A percentile compares a stretch with the other conserved stretches of the same genome.
These are phyloP conservation scores for Penicillium sp. DNA, from an alignment of 2,329 filamentous ascomycete genomes.

Conservation along the genomic window DNA sequence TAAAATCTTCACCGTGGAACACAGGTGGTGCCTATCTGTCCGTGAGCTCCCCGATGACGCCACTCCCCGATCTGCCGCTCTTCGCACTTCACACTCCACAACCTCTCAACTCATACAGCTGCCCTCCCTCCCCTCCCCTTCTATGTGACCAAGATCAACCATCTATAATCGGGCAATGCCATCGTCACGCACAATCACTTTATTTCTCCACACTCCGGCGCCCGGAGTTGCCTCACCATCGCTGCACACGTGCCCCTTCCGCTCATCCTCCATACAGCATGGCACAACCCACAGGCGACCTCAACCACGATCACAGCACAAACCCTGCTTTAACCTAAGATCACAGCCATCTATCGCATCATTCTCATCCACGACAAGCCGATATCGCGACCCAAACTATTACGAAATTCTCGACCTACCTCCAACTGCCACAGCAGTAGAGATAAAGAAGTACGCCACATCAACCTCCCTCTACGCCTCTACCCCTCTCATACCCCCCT, in stretches of 20 bases:
- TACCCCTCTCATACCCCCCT: neutral
- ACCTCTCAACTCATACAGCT: neutral
- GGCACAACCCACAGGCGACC: slow-evolving; percentile 9
- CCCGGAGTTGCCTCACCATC: neutral
- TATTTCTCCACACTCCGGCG: slow-evolving; percentile 5
- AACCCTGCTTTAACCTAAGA: neutral
- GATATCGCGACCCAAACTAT: slow-evolving; percentile 56
- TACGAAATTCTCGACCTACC: slow-evolving; percentile 80
- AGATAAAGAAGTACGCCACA: slow-evolving; percentile 76
- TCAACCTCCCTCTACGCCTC: neutral
- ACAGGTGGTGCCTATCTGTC: neutral
- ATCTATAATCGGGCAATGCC: slow-evolving; percentile 20
- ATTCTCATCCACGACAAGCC: slow-evolving; percentile 48
- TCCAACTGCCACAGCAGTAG: slow-evolving; percentile 64
- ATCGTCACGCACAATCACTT: slow-evolving; percentile 19
- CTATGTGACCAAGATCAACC: slow-evolving; percentile 1
- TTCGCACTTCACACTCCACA: neutral
- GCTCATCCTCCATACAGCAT: neutral
- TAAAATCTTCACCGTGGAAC: neutral
- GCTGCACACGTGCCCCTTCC: slow-evolving; percentile 2
- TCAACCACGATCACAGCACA: slow-evolving; percentile 4
- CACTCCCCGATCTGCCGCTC: slow-evolving; percentile 5
- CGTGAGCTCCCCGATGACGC: slow-evolving; percentile 12
- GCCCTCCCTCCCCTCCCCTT: neutral
- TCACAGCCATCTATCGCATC: neutral